These are phyloP conservation scores for Yamadazyma dushanensis DNA, from an alignment of 1,139 yeast genomes.

Conservation along the genomic window DNA sequence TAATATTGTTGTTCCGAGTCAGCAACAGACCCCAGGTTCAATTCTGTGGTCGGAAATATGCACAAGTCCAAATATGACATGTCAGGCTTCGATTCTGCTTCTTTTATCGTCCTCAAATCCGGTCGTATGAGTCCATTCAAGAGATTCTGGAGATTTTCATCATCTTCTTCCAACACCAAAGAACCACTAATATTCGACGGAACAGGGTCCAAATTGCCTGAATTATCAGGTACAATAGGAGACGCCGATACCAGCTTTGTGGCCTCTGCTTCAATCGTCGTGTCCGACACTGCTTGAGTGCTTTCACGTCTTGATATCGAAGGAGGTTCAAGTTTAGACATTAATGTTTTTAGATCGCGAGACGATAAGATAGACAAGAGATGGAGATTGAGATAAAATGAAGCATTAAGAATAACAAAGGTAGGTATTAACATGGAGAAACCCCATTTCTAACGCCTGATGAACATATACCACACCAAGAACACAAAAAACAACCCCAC, in stretches of 20 bases:
- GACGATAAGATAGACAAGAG: background rate
- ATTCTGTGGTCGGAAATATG: background rate
- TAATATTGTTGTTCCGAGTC: conserved; percentile 16
- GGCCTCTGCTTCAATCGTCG: conserved; percentile 4
- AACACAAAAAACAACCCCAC: conserved; percentile 72
- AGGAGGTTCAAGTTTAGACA: conserved; percentile 2
- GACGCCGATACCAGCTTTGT: background rate
- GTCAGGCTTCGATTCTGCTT: background rate
- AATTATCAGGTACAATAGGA: conserved; percentile 1
- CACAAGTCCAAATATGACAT: conserved; percentile 3
- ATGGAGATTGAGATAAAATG: conserved; percentile 1
- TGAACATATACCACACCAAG: conserved; percentile 78
- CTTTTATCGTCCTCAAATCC: conserved; percentile 7
- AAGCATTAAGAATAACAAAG: background rate
- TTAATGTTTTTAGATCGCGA: background rate
- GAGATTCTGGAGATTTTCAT: conserved; percentile 29
- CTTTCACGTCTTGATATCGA: conserved; percentile 1
- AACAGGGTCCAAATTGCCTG: conserved; percentile 4
- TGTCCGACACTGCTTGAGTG: conserved; percentile 11
- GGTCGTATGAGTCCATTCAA: conserved; percentile 26
- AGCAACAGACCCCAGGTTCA: background rate
- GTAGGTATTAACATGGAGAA: too few species aligned
- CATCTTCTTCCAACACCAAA: conserved; percentile 20
- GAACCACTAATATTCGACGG: conserved; percentile 10
- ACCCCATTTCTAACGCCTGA: conserved; percentile 24